Evolutionary conservation across 139 green algal species (phyloP), one percentile per base, ranked within the genome.

Genomic region (Edaphochlamys debaryana): DNA sequence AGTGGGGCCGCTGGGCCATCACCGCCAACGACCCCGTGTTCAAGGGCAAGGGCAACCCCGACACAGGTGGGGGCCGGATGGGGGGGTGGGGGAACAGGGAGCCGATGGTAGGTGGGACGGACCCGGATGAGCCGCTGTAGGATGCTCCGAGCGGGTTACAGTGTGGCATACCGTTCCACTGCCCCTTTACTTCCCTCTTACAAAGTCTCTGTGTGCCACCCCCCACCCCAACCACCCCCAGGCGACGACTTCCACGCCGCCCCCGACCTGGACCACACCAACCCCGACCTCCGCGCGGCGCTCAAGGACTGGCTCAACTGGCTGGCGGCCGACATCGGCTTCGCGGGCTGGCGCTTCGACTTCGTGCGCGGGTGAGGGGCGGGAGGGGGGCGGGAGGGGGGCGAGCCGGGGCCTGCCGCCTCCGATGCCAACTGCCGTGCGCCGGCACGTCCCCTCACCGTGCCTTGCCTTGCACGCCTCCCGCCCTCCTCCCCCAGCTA

Each of bases 191-290:
- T n/a, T n/a, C n/a, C n/a, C n/a, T n/a, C n/a, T n/a, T n/a, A n/a
- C n/a, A n/a, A n/a, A n/a, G n/a, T n/a, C n/a, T n/a, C n/a, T n/a
- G n/a, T n/a, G n/a, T n/a, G n/a, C n/a, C n/a, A n/a, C n/a, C n/a
- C n/a, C n/a, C n/a, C n/a, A n/a, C n/a, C n/a, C n/a, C n/a, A n/a
- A n/a, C 3, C 30, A 30, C 8, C 93, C 83, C 91, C 81, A 87
- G 72, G 81, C 23, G 92, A 93, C 29, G 91, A 95, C 87, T 98
- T 92, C 42, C 67, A 67, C 37, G 85, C 92, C 52, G 94, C 95
- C 0, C 95, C 95, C 79, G 94, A 98, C 89, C 87, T 98, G 37
- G 96, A 98, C 90, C 95, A 98, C 84, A 73, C 67, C 30, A 98
- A 98, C 79, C 67, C 88, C 30, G 88, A 94, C 32, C 87, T 98